These are phyloP conservation scores for Euryodendron excelsum DNA, from an alignment of 148 eudicot genomes.

Conservation along the genomic window DNA sequence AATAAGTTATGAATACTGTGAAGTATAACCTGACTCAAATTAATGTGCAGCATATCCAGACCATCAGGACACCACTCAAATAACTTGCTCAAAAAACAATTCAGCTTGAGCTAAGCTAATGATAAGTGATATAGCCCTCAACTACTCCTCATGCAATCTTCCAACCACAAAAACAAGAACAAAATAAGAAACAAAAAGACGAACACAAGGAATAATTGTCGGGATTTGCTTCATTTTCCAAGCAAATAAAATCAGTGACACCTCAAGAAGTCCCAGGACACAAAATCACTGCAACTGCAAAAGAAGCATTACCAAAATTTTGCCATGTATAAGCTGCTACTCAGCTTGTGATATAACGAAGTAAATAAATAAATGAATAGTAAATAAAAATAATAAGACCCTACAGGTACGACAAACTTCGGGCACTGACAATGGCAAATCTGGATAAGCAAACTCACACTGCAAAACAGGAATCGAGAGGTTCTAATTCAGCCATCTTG, in stretches of 20 bases:
- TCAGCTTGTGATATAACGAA: background rate
- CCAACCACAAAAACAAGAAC: background rate
- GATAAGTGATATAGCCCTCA: background rate
- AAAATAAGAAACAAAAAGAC: no score
- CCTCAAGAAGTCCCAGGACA: background rate
- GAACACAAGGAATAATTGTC: no score
- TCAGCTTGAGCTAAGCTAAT: no score
- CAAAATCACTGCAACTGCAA: background rate
- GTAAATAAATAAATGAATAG: background rate
- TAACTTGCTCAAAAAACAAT: background rate
- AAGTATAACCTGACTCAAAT: background rate
- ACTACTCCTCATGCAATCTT: background rate
- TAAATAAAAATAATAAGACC: background rate
- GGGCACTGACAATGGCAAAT: background rate
- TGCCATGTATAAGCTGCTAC: background rate
- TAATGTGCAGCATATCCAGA: background rate
- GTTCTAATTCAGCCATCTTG: background rate
- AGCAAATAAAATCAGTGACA: no score
- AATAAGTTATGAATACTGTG: background rate
- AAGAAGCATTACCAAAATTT: background rate
- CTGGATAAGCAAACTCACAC: background rate
- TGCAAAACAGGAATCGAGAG: background rate
- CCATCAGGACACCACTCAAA: background rate
- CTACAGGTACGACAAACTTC: background rate
- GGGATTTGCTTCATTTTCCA: no score